Evolutionary conservation across 2,329 filamentous ascomycete species (phyloP), one percentile per base, ranked within the genome.

Genomic region (Cladobotryum protrusum): DNA sequence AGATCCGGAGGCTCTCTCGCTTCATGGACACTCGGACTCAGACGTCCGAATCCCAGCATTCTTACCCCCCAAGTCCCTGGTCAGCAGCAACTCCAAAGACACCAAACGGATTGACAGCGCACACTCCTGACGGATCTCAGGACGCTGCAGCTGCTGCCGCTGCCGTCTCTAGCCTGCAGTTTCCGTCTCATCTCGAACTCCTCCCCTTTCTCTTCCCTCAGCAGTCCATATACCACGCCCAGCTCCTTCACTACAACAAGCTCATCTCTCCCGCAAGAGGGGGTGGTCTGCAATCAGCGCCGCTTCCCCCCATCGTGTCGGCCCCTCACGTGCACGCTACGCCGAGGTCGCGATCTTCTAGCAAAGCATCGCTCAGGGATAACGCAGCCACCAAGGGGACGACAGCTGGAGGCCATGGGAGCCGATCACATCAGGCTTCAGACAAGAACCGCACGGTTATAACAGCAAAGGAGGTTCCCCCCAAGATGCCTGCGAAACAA

Each of bases 161-260:
- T 51, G 57, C 67, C 53, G 55, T 60, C 55, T 56, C 59, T 54
- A 53, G 59, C 50, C 49, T 64, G 40, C 66, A 66, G 42, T 64
- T 67, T 49, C 66, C 73, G 45, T 63, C 72, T 54, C 71, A 73
- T 53, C 59, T 81, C 59, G 77, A 82, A 55, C 70, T 81, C 52
- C 69, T 80, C 24, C 79, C 80, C 34, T 73, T 81, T 55, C 68
- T 82, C 58, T 71, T 82, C 51, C 79, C 79, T 14, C 79, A 82
- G 54, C 79, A 83, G 56, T 70, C 76, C 33, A 69, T 78, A 55
- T 81, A 82, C 66, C 78, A 83, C 61, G 78, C 78, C 48, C 79
- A 82, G 66, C 75, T 85, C 49, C 73, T 80, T 46, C 76, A 83
- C 58, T 85, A 85, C 72, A 85, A 84, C 66, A 79, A 77, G 61